Conservation (phyloP, 495 filamentous ascomycete genomes). For the Penicillium desertorum region DNA sequence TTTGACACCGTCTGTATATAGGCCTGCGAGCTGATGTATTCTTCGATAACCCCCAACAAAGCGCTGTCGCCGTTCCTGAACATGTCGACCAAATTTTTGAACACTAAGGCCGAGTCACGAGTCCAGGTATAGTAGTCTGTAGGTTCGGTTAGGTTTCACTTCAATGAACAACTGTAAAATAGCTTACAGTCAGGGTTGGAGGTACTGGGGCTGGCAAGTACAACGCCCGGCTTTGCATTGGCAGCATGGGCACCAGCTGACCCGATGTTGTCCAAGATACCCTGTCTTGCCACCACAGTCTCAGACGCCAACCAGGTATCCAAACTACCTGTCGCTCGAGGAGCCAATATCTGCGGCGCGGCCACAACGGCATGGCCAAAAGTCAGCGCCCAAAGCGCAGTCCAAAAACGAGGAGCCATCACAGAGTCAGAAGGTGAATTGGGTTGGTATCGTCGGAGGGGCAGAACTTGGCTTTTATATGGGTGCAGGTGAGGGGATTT, state of each 20-base stretch:
- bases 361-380: conserved; percentile 26
- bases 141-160: conserved; percentile 18
- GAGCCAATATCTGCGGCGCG: conserved; percentile 18
- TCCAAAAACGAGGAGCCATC: conserved; percentile 27
- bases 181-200: conserved; percentile 59
- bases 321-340: conserved; percentile 25
- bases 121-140: conserved; percentile 64
- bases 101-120: conserved; percentile 65
- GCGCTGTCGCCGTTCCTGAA: conserved; percentile 55
- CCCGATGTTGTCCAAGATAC: conserved; percentile 63
- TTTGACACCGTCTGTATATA: conserved; percentile 60
- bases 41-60: conserved; percentile 54
- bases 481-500: background rate
- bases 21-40: conserved; percentile 58
- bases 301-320: conserved; percentile 56
- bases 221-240: conserved; percentile 51
- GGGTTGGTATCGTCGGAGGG: background rate
- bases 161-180: conserved; percentile 27
- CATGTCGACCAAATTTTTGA: conserved; percentile 59
- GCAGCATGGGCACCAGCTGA: conserved; percentile 46
- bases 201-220: conserved; percentile 64
- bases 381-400: conserved; percentile 29
- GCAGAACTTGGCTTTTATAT: background rate
- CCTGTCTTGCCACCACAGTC: conserved; percentile 47
- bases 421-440: background rate